phyloP scores from a whole-genome alignment of 23 red algal species.

The Chondrus crispus region DNA sequence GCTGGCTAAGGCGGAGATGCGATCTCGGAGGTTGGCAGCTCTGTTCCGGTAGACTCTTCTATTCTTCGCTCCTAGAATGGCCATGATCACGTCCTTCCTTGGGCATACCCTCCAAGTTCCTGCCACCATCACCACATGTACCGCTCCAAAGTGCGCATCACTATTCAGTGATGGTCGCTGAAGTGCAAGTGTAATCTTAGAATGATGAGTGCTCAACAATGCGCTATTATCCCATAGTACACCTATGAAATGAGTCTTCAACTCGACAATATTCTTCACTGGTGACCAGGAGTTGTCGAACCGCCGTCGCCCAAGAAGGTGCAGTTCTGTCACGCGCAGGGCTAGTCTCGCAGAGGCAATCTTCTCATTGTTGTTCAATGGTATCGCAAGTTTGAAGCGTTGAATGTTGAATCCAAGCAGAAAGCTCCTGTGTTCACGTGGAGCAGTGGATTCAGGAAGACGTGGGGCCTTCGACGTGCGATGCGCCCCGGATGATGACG shows the following conservation, averaged over 20 bases:
- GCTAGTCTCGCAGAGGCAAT: conserved; percentile 47
- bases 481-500: not conserved
- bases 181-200: conserved; percentile 31
- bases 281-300: conserved; percentile 10
- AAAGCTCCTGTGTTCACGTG: conserved; percentile 23
- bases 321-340: conserved; percentile 36
- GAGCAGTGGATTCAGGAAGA: not conserved
- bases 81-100: conserved; percentile 43
- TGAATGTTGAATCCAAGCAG: conserved; percentile 47
- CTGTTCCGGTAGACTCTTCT: conserved; percentile 11
- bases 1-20: not conserved
- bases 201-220: conserved; percentile 46
- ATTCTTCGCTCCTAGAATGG: conserved; percentile 49
- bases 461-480: not conserved
- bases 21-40: not conserved
- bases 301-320: conserved; percentile 32
- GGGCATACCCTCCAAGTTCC: conserved; percentile 61
- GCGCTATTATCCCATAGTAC: conserved; percentile 42
- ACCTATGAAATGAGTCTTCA: conserved; percentile 56
- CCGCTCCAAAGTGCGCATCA: conserved; percentile 20
- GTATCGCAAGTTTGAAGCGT: conserved; percentile 51
- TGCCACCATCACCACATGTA: conserved; percentile 13
- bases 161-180: conserved; percentile 1
- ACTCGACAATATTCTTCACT: conserved; percentile 32
- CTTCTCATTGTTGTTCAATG: conserved; percentile 27